A percentile compares a stretch with the other conserved stretches of the same genome.
phyloP scores from a whole-genome alignment of 345 rosid genomes.

The Arabis alpina region DNA sequence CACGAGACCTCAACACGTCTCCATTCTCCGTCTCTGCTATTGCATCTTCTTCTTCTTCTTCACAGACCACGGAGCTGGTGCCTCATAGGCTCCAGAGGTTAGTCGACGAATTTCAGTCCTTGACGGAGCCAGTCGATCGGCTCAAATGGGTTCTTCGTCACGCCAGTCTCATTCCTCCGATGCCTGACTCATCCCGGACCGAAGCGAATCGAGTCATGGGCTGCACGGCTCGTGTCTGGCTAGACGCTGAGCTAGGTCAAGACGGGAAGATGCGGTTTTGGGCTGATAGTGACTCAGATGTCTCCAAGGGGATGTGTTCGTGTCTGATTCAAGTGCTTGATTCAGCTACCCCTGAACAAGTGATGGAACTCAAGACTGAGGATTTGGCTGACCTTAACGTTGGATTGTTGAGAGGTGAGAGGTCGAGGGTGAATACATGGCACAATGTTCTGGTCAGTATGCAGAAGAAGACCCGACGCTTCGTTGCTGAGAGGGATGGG shows the following conservation, averaged over 20 bases:
- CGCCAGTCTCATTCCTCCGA: conserved; percentile 60
- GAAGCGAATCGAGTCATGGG: conserved; percentile 94
- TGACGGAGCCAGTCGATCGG: conserved; percentile 62
- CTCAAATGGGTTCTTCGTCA: conserved; percentile 73
- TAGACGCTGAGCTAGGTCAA: conserved; percentile 62
- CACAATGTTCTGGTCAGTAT: conserved; percentile 82
- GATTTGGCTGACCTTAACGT: conserved; percentile 74
- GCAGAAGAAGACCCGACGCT: conserved; percentile 84
- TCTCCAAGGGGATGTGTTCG: conserved; percentile 77
- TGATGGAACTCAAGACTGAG: conserved; percentile 67
- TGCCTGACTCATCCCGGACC: conserved; percentile 61
- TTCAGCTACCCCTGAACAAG: conserved; percentile 74
- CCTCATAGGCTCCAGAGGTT: conserved; percentile 56
- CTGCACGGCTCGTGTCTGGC: conserved; percentile 91
- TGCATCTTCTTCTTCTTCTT: conserved; percentile 48
- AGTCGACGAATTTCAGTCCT: conserved; percentile 67
- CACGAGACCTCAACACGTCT: conserved; percentile 28
- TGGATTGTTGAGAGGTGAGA: conserved; percentile 59
- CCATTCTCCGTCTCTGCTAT: conserved; percentile 63
- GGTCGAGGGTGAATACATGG: conserved; percentile 94
- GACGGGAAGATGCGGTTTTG: conserved; percentile 73
- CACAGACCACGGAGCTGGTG: conserved; percentile 52
- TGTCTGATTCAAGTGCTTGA: conserved; percentile 74
- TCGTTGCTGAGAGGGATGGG: conserved; percentile 68
- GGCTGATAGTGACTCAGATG: conserved; percentile 90